These are phyloP conservation scores for Zygoascus meyerae DNA, from an alignment of 1,139 yeast genomes.

Conservation along the genomic window DNA sequence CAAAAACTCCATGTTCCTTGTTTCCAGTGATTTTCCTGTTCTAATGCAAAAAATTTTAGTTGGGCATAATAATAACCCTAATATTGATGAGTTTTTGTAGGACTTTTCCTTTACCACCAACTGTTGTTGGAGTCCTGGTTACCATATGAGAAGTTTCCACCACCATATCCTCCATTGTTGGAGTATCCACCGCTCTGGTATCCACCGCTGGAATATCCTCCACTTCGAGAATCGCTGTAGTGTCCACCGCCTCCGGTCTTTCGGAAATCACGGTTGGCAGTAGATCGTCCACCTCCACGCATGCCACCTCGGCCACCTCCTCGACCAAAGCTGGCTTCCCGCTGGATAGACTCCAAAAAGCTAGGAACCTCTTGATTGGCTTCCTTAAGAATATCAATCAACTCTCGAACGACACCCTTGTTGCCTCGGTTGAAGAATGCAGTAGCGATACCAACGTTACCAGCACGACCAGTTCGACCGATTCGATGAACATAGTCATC, in stretches of 20 bases:
- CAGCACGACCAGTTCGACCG: conserved; percentile 99
- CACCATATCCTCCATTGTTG: conserved; percentile 27
- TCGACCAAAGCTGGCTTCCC: conserved; percentile 67
- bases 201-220: conserved; percentile 25
- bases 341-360: conserved; percentile 71
- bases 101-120: conserved; percentile 31
- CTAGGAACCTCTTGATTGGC: conserved; percentile 97
- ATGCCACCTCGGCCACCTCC: conserved; percentile 54
- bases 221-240: conserved; percentile 11
- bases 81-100: conserved; percentile 12
- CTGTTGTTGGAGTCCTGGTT: conserved; percentile 18
- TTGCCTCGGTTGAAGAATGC: conserved; percentile 97
- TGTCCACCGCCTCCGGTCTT: conserved; percentile 30
- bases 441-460: conserved; percentile 96
- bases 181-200: conserved; percentile 31
- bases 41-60: conserved; percentile 5
- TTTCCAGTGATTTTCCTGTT: conserved; percentile 4
- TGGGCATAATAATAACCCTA: not conserved
- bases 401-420: conserved; percentile 81
- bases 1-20: too few species aligned
- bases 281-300: conserved; percentile 44
- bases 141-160: conserved; percentile 28
- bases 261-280: conserved; percentile 35
- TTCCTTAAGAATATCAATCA: conserved; percentile 81
- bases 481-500: conserved; percentile 99